Conservation (phyloP, 352 stramenopile species). For the Pythium dissotocum region DNA sequence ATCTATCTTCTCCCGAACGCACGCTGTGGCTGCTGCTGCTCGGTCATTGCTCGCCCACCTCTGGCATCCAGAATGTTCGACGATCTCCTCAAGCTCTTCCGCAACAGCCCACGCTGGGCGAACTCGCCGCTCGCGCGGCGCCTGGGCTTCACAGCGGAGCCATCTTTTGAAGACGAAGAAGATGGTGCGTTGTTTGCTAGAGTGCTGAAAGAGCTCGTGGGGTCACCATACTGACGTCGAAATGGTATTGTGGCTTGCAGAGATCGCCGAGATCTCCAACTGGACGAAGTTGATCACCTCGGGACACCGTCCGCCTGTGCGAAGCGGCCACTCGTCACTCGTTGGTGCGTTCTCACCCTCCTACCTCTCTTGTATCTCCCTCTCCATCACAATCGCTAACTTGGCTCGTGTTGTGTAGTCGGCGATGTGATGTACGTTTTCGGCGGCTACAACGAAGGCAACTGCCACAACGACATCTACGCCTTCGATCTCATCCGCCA, state of each 20-base stretch:
- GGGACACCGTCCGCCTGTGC: slow-evolving; percentile 63
- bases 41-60: slow-evolving; percentile 5
- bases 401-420: slow-evolving; percentile 33
- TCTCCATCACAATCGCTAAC: not conserved
- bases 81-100: slow-evolving; percentile 82
- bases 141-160: slow-evolving; percentile 66
- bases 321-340: slow-evolving; percentile 78
- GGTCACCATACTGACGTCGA: too few relatives aligned
- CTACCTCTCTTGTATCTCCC: not conserved
- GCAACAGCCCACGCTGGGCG: slow-evolving; percentile 75
- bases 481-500: slow-evolving; percentile 79
- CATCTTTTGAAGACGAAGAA: slow-evolving; percentile 65
- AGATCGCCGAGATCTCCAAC: slow-evolving; percentile 51
- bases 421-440: slow-evolving; percentile 83
- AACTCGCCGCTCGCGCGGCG: slow-evolving; percentile 70
- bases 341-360: slow-evolving; percentile 43
- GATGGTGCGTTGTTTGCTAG: slow-evolving; percentile 34
- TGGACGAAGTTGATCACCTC: slow-evolving; percentile 79
- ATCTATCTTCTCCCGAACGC: slow-evolving; percentile 5
- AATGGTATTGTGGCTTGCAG: not conserved
- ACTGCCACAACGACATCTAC: slow-evolving; percentile 86
- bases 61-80: slow-evolving; percentile 23
- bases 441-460: slow-evolving; percentile 84
- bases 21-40: not conserved
- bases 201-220: too few relatives aligned